A percentile compares a stretch with the other conserved stretches of the same genome.
These are phyloP conservation scores for Fonsecaea pugnacius DNA, from an alignment of 2,329 filamentous ascomycete species.

Conservation along the genomic window DNA sequence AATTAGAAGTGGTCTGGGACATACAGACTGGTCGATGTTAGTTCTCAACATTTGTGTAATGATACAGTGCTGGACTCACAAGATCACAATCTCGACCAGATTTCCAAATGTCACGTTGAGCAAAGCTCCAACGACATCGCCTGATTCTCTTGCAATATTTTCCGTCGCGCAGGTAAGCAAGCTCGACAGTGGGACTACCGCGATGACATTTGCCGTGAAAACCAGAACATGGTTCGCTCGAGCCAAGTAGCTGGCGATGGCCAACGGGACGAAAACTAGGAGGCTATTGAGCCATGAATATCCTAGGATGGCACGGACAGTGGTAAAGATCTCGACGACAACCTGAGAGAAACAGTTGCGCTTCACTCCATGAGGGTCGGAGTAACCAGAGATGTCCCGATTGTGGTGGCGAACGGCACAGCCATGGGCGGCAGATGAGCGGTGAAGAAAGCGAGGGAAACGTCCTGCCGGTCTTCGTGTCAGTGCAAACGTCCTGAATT, in stretches of 20 bases:
- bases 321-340: neutral
- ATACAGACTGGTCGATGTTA: conserved; percentile 12
- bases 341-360: conserved; percentile 4
- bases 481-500: neutral
- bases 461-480: neutral
- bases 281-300: conserved; percentile 63
- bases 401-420: neutral
- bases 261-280: conserved; percentile 50
- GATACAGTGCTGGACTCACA: conserved; percentile 11
- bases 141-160: conserved; percentile 72
- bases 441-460: conserved; percentile 7
- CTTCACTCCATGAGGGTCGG: neutral
- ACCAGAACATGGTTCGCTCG: conserved; percentile 63
- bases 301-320: conserved; percentile 4
- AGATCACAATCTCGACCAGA: conserved; percentile 26
- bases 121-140: conserved; percentile 83
- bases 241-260: conserved; percentile 63
- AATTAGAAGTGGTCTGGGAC: neutral
- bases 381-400: neutral
- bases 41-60: neutral
- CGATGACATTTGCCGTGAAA: conserved; percentile 89
- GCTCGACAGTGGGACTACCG: conserved; percentile 84
- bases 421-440: neutral
- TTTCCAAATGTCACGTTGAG: conserved; percentile 84
- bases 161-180: conserved; percentile 90